Conservation (phyloP, 2,329 filamentous ascomycete genomes). For the Trichoderma pleuroti region DNA sequence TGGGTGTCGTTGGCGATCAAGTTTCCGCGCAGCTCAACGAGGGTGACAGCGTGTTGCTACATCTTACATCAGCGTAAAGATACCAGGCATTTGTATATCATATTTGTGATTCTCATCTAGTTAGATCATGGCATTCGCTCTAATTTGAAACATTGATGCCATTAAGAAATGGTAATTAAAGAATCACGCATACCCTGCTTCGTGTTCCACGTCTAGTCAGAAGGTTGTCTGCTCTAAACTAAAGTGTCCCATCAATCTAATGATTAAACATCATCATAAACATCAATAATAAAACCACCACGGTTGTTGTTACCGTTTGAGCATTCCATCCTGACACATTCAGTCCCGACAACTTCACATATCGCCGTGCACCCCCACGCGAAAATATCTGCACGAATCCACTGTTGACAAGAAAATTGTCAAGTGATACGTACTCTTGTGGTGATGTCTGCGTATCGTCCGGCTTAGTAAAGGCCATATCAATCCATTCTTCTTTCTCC, state of each 20-base stretch:
- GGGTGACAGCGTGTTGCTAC: not conserved
- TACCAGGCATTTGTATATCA: not conserved
- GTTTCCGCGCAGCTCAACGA: conserved; percentile 8
- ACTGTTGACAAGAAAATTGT: too few relatives aligned
- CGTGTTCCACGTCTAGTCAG: not conserved
- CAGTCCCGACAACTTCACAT: too few relatives aligned
- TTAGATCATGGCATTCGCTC: not conserved
- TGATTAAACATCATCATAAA: not conserved
- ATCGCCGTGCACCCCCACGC: too few relatives aligned
- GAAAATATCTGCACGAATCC: too few relatives aligned
- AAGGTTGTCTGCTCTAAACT: not conserved
- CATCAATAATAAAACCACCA: not conserved
- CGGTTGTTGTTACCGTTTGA: not conserved
- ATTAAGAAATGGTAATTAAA: not conserved
- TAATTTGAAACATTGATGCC: not conserved
- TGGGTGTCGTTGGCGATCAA: not conserved
- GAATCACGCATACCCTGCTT: not conserved
- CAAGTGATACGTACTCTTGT: too few relatives aligned
- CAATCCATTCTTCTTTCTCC: not conserved
- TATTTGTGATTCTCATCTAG: not conserved
- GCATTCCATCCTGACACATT: not conserved
- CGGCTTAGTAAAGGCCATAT: not conserved
- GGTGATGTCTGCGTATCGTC: too few relatives aligned
- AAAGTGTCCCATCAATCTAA: not conserved
- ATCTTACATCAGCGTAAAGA: not conserved